Evolutionary conservation across 176 grass and related monocot species (phyloP), one percentile per base, ranked within the genome.

Genomic region (Aechmea fasciata): DNA sequence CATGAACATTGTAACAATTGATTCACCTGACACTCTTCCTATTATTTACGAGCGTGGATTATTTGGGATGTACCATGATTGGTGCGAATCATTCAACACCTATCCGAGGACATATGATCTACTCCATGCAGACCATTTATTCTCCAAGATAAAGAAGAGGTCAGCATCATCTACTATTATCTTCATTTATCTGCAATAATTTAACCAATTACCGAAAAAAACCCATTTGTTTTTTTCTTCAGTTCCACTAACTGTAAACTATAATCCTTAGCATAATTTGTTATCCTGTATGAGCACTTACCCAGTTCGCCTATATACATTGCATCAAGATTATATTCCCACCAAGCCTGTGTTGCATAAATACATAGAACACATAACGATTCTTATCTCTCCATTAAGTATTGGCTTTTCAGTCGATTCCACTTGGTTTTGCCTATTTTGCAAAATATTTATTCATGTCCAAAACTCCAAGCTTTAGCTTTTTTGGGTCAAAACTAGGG

Each of bases 31-130:
- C 19, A 77, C 74, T 9, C 74, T 77, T 77, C 65, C 51, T 57
- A 8, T 77, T 13, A 77, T 77, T 48, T 77, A 77, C 25, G 74
- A 77, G n/a, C 65, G 74, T 26, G 74, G 74, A 49, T 17, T 77
- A 1, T 77, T 77, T 57, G 74, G 74, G 52, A 77, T 77, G 14
- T 77, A 77, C 48, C 74, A 77, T 68, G 65, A 77, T 47, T 77
- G 74, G 74, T 77, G 74, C 2, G 65, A 77, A 77, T 77, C 74
- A 49, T 77, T 77, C 26, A 77, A 52, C 51, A 77, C 74, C n/a
- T 76, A 76, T 23, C 74, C 74, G 1, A 67, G 74, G 41, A 57
- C 74, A 49, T 76, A 76, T 57, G 74, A 77, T 77, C 74, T 77
- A 17, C 65, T 77, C 5, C 74, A 77, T 1, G 74, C 74, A 5